Conservation (phyloP, 345 rosid species). For the Psidium friedrichsthalianum region DNA sequence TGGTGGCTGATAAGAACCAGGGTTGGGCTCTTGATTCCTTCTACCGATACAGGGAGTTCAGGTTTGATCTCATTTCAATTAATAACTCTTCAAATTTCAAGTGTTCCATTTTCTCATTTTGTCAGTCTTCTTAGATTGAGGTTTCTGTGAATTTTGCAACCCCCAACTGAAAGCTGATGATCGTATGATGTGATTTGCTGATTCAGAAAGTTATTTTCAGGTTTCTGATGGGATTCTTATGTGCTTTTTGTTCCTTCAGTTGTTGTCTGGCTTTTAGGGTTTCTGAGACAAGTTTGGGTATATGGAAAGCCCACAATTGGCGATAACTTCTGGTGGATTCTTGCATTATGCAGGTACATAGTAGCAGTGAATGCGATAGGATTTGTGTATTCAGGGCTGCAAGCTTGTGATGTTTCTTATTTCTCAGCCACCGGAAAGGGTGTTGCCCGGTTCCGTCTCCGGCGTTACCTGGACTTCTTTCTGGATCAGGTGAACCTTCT, state of each 20-base stretch:
- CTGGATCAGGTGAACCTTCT: constrained; percentile 57
- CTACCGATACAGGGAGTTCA: constrained; percentile 72
- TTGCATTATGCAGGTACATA: constrained; percentile 46
- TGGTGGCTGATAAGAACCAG: constrained; percentile 74
- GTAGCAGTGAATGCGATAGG: constrained; percentile 68
- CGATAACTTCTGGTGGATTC: background rate
- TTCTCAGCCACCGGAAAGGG: constrained; percentile 36
- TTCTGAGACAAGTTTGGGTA: background rate
- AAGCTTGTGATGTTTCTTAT: constrained; percentile 44
- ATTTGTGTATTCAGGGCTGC: constrained; percentile 59
- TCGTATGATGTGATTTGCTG: background rate
- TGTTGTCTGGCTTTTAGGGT: background rate
- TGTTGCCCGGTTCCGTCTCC: constrained; percentile 24
- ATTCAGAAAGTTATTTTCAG: background rate
- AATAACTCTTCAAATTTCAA: background rate
- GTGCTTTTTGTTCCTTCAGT: background rate
- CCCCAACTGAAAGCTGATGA: background rate
- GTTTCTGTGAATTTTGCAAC: background rate
- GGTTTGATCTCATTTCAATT: constrained; percentile 10
- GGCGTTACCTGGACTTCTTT: constrained; percentile 51
- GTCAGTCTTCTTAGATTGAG: background rate
- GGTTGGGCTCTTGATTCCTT: constrained; percentile 95
- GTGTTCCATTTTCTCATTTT: background rate
- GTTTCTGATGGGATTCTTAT: background rate
- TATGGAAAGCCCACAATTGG: background rate